Evolutionary conservation across 2,329 filamentous ascomycete species (phyloP).

Genomic region (Dendryphion nanum): DNA sequence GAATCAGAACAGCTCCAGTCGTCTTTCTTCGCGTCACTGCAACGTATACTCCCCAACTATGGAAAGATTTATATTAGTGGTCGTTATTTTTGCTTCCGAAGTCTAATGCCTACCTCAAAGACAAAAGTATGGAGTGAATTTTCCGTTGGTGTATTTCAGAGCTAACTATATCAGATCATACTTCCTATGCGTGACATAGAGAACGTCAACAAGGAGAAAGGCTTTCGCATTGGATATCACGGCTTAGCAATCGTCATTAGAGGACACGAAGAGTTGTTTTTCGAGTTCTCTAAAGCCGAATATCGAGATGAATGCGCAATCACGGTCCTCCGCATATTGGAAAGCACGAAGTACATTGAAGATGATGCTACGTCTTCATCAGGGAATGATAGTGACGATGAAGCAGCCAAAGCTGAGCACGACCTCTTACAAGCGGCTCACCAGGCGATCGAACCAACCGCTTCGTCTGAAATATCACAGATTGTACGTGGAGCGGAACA

Average conservation of each 20-base stretch:
- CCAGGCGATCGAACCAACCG: slow-evolving; percentile 30
- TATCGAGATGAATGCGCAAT: slow-evolving; percentile 86
- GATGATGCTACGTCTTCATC: slow-evolving; percentile 67
- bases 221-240: slow-evolving; percentile 87
- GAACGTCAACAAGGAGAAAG: slow-evolving; percentile 91
- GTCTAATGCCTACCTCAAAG: slow-evolving; percentile 80
- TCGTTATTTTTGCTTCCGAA: slow-evolving; percentile 87
- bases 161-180: slow-evolving; percentile 55
- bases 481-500: slow-evolving; percentile 31
- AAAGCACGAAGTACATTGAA: slow-evolving; percentile 67
- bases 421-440: slow-evolving; percentile 76
- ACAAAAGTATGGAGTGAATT: slow-evolving; percentile 63
- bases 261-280: slow-evolving; percentile 93
- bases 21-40: slow-evolving; percentile 89
- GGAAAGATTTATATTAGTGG: slow-evolving; percentile 96
- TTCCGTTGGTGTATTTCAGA: background rate
- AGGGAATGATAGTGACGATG: slow-evolving; percentile 68
- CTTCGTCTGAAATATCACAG: slow-evolving; percentile 18
- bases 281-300: slow-evolving; percentile 79
- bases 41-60: slow-evolving; percentile 85
- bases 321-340: slow-evolving; percentile 73
- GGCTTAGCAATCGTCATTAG: slow-evolving; percentile 90
- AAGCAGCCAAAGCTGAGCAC: slow-evolving; percentile 76
- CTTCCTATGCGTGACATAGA: slow-evolving; percentile 88
- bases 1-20: slow-evolving; percentile 79